These are phyloP conservation scores for Dryadomyces quercus-mongolicae DNA, from an alignment of 2,329 filamentous ascomycete genomes.

Conservation along the genomic window DNA sequence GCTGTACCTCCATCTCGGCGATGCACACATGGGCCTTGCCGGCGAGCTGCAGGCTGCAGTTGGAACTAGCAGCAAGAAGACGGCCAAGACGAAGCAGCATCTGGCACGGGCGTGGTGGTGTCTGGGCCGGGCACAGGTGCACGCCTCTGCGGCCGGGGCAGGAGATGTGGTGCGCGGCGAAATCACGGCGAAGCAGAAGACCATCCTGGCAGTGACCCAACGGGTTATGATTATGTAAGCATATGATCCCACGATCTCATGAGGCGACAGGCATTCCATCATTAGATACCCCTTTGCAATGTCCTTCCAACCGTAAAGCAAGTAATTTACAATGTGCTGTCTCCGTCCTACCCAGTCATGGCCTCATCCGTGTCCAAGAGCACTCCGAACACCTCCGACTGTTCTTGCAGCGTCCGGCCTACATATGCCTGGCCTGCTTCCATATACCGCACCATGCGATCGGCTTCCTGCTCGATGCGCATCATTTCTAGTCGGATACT, in stretches of 20 bases:
- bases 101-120: slow-evolving; percentile 9
- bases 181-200: slow-evolving; percentile 5
- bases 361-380: slow-evolving; percentile 3
- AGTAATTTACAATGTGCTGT: neutral
- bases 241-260: too few relatives aligned
- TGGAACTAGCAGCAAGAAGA: neutral
- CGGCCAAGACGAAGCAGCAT: slow-evolving; percentile 3
- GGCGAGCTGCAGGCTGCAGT: slow-evolving; percentile 25
- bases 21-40: slow-evolving; percentile 69
- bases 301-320: too few relatives aligned
- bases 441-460: slow-evolving; percentile 9
- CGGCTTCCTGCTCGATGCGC: slow-evolving; percentile 12
- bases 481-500: slow-evolving; percentile 11
- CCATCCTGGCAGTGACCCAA: slow-evolving; percentile 3
- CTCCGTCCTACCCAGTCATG: neutral
- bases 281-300: too few relatives aligned
- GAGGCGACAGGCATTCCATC: neutral
- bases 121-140: slow-evolving; percentile 6
- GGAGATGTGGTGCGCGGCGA: neutral
- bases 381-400: slow-evolving; percentile 9
- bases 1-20: slow-evolving; percentile 59
- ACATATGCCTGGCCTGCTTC: slow-evolving; percentile 5
- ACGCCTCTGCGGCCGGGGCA: slow-evolving; percentile 3
- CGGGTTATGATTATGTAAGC: neutral
- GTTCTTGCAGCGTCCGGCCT: slow-evolving; percentile 12